Evolutionary conservation across 2,329 filamentous ascomycete genomes (phyloP).

Genomic region (Penicillium glabrum): DNA sequence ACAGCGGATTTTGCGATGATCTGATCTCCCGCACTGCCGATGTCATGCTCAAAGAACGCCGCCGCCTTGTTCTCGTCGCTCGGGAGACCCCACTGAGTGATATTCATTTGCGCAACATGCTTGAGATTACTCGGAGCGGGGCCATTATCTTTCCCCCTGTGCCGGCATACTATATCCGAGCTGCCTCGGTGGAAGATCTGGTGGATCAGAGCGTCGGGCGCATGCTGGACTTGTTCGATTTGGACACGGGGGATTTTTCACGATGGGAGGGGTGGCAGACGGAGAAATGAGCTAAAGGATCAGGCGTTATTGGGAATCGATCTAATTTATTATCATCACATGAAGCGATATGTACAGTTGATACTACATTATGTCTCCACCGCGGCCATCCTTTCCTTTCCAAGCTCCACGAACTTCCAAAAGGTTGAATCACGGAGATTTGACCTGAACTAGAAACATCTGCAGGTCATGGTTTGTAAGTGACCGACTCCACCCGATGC

Average conservation of each 20-base stretch:
- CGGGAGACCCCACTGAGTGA: slow-evolving; percentile 50
- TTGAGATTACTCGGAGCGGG: slow-evolving; percentile 36
- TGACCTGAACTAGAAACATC: neutral
- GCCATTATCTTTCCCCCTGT: slow-evolving; percentile 50
- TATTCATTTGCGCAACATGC: slow-evolving; percentile 51
- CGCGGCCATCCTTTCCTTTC: neutral
- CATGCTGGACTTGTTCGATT: slow-evolving; percentile 47
- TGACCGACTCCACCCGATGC: neutral
- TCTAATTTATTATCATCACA: too few species aligned
- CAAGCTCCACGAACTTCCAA: neutral
- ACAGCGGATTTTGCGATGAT: slow-evolving; percentile 46
- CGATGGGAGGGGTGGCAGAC: slow-evolving; percentile 28
- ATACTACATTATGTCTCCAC: neutral
- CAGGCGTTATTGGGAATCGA: neutral
- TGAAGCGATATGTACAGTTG: neutral
- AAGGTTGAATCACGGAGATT: neutral
- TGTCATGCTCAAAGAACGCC: slow-evolving; percentile 48
- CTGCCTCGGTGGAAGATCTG: slow-evolving; percentile 42
- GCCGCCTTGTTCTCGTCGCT: slow-evolving; percentile 41
- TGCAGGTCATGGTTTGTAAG: neutral
- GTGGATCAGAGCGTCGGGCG: slow-evolving; percentile 49
- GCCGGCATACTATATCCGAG: slow-evolving; percentile 46
- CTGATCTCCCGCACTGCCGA: slow-evolving; percentile 49
- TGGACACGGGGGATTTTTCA: slow-evolving; percentile 43
- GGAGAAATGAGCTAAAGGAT: neutral